A percentile compares a stretch with the other conserved stretches of the same genome.
phyloP scores from a whole-genome alignment of 2,329 filamentous ascomycete species.

The Geosmithia flava region DNA sequence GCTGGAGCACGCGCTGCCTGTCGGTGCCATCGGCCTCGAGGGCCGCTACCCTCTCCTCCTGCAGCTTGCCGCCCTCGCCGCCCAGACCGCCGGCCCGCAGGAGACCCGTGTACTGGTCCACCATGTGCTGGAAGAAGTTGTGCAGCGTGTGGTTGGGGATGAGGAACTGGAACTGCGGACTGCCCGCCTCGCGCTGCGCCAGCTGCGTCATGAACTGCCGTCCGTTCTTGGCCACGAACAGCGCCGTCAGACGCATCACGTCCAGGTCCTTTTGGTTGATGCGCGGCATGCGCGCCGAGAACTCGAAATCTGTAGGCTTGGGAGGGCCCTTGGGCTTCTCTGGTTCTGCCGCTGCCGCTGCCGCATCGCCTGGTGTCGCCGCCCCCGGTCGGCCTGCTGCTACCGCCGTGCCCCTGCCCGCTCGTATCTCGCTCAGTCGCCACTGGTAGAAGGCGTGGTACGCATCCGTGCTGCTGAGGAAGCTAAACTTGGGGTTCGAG shows the following conservation, averaged over 20 bases:
- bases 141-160: slow-evolving; percentile 92
- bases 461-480: slow-evolving; percentile 66
- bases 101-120: slow-evolving; percentile 86
- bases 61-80: slow-evolving; percentile 52
- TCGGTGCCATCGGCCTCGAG: slow-evolving; percentile 65
- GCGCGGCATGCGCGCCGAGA: slow-evolving; percentile 92
- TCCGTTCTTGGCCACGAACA: slow-evolving; percentile 89
- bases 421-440: slow-evolving; percentile 76
- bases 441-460: slow-evolving; percentile 86
- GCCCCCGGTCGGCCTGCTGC: slow-evolving; percentile 64
- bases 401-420: slow-evolving; percentile 68
- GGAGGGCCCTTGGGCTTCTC: slow-evolving; percentile 69
- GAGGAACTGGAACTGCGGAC: slow-evolving; percentile 93
- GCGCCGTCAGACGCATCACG: slow-evolving; percentile 62
- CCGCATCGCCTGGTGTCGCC: slow-evolving; percentile 45
- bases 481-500: slow-evolving; percentile 82
- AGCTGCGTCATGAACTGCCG: slow-evolving; percentile 83
- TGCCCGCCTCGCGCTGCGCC: slow-evolving; percentile 77
- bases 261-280: slow-evolving; percentile 90
- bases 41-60: slow-evolving; percentile 60
- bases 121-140: slow-evolving; percentile 84
- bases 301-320: slow-evolving; percentile 77
- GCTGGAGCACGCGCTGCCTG: slow-evolving; percentile 66
- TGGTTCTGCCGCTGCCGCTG: slow-evolving; percentile 26
- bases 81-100: slow-evolving; percentile 56